These are phyloP conservation scores for Aegilops sharonensis DNA, from an alignment of 176 grass and related monocot species.

Conservation along the genomic window DNA sequence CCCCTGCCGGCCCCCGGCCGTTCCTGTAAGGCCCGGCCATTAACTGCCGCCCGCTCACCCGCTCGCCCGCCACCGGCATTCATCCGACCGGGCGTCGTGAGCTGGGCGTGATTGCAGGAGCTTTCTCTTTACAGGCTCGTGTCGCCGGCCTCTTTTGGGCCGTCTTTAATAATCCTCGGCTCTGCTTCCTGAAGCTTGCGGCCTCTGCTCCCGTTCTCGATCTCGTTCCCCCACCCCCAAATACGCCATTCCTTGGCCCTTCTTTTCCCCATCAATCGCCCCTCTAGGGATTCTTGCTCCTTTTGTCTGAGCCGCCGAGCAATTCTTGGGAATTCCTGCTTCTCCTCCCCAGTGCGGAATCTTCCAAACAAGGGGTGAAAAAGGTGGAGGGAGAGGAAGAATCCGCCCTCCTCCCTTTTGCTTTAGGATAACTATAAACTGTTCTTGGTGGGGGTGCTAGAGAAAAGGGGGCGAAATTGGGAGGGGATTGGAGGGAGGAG, in stretches of 20 bases:
- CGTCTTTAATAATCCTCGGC: neutral
- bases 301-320: neutral
- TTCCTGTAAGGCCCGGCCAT: conserved; percentile 24
- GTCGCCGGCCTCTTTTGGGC: neutral
- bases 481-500: conserved; percentile 29
- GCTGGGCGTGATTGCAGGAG: neutral
- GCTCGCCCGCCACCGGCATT: conserved; percentile 20
- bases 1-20: conserved; percentile 16
- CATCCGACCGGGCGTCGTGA: conserved; percentile 10
- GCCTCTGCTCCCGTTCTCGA: neutral
- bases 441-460: neutral
- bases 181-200: neutral
- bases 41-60: conserved; percentile 29
- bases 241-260: neutral
- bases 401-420: conserved; percentile 27
- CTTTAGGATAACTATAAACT: neutral
- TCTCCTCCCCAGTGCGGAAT: conserved; percentile 6
- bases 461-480: neutral
- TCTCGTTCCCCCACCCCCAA: neutral
- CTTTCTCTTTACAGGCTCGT: neutral
- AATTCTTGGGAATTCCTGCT: neutral
- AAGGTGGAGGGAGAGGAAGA: neutral
- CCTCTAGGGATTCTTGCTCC: conserved; percentile 7
- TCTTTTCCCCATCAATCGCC: neutral
- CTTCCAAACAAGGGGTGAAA: conserved; percentile 7